These are phyloP conservation scores for Lagenidium sp. DNA, from an alignment of 352 stramenopile genomes.

Conservation along the genomic window DNA sequence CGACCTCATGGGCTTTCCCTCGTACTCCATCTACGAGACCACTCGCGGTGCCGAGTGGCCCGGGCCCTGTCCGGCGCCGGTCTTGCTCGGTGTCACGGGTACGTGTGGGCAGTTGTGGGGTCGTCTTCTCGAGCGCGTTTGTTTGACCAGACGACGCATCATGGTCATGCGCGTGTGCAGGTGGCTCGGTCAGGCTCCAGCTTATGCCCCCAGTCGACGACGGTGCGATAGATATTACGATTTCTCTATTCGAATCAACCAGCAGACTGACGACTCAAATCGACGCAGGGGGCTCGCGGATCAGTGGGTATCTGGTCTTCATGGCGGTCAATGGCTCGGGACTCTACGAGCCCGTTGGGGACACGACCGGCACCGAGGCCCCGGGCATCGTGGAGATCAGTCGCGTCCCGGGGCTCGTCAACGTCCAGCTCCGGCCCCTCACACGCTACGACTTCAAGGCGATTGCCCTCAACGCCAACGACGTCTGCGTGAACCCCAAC, in stretches of 20 bases:
- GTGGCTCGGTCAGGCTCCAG: slow-evolving; percentile 31
- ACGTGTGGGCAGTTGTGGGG: neutral
- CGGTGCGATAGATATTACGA: slow-evolving; percentile 11
- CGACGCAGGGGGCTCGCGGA: slow-evolving; percentile 27
- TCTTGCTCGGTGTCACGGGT: slow-evolving; percentile 30
- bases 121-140: neutral
- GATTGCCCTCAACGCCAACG: slow-evolving; percentile 32
- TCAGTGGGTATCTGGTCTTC: slow-evolving; percentile 49
- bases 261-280: no score
- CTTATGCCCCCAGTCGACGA: slow-evolving; percentile 29
- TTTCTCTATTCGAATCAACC: no score
- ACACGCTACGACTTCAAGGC: slow-evolving; percentile 43
- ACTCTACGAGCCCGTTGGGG: slow-evolving; percentile 24
- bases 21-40: slow-evolving; percentile 1
- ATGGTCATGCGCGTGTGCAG: no score
- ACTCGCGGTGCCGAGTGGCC: slow-evolving; percentile 22
- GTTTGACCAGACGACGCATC: no score
- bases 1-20: no score
- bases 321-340: slow-evolving; percentile 22
- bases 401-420: slow-evolving; percentile 10
- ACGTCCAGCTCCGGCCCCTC: slow-evolving; percentile 17
- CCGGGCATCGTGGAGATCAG: slow-evolving; percentile 26
- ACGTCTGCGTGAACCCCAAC: slow-evolving; percentile 25
- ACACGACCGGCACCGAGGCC: slow-evolving; percentile 11
- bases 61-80: slow-evolving; percentile 29